phyloP scores from a whole-genome alignment of 2,329 filamentous ascomycete genomes.

The Colletotrichum coccodes region DNA sequence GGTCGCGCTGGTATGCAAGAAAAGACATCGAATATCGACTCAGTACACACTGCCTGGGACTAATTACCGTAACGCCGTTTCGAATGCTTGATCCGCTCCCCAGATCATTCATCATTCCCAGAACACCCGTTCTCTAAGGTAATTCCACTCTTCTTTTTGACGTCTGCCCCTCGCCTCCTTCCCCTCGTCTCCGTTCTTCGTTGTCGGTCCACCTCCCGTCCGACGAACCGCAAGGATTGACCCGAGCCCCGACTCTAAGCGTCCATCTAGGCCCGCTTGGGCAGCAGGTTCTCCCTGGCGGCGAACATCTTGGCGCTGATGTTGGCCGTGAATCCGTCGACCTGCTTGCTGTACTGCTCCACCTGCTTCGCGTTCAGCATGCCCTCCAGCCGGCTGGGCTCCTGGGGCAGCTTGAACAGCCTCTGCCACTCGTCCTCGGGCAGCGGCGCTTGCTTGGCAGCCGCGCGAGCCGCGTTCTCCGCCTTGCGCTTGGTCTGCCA shows the following conservation, averaged over 20 bases:
- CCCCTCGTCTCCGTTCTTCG: background rate
- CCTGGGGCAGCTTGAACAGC: slow-evolving; percentile 96
- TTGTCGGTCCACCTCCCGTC: background rate
- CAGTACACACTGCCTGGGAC: slow-evolving; percentile 33
- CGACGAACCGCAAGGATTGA: background rate
- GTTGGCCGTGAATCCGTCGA: slow-evolving; percentile 93
- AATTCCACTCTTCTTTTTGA: slow-evolving; percentile 15
- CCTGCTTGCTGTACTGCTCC: slow-evolving; percentile 96
- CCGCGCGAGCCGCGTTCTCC: slow-evolving; percentile 86
- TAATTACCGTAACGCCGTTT: slow-evolving; percentile 36
- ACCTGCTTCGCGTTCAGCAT: slow-evolving; percentile 96
- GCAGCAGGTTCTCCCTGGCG: slow-evolving; percentile 77
- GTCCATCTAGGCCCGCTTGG: slow-evolving; percentile 53
- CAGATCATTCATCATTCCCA: slow-evolving; percentile 35
- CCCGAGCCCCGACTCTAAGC: background rate
- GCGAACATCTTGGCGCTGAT: slow-evolving; percentile 99
- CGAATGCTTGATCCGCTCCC: slow-evolving; percentile 36
- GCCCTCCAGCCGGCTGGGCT: slow-evolving; percentile 91
- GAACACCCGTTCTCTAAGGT: slow-evolving; percentile 33
- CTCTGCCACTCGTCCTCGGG: slow-evolving; percentile 99
- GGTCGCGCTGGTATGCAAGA: slow-evolving; percentile 27
- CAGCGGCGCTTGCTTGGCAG: slow-evolving; percentile 87
- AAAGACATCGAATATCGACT: slow-evolving; percentile 34
- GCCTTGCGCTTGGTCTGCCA: slow-evolving; percentile 98
- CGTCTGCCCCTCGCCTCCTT: slow-evolving; percentile 17